Evolutionary conservation across 2,329 filamentous ascomycete species (phyloP).

Genomic region (Colletotrichum paranaense): DNA sequence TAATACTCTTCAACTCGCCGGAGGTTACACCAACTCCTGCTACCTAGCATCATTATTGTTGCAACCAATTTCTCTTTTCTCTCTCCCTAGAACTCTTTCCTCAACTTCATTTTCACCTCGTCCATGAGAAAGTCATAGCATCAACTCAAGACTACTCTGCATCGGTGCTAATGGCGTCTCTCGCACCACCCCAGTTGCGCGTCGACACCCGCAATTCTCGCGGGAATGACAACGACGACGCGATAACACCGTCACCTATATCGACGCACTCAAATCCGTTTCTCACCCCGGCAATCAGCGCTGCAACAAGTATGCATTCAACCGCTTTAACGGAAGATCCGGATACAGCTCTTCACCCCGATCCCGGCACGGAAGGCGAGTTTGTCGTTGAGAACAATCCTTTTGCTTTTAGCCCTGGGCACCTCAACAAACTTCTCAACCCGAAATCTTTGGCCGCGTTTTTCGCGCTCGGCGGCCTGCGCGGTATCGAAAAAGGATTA

Average conservation of each 20-base stretch:
- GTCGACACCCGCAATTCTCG: conserved; percentile 30
- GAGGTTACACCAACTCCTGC: neutral
- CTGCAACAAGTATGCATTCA: conserved; percentile 35
- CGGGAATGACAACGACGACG: conserved; percentile 31
- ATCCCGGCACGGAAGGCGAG: conserved; percentile 77
- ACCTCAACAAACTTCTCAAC: conserved; percentile 79
- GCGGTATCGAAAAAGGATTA: conserved; percentile 76
- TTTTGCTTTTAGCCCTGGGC: conserved; percentile 80
- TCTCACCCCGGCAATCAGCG: conserved; percentile 39
- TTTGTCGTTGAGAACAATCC: conserved; percentile 80
- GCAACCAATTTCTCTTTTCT: neutral
- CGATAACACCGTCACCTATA: conserved; percentile 34
- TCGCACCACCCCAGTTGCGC: conserved; percentile 34
- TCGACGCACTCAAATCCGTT: conserved; percentile 41
- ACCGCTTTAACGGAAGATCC: conserved; percentile 37
- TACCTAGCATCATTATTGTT: neutral
- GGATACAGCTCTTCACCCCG: conserved; percentile 70
- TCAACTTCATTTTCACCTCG: neutral
- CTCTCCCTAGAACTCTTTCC: neutral
- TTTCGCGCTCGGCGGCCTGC: conserved; percentile 75
- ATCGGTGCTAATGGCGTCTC: conserved; percentile 35
- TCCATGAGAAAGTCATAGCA: conserved; percentile 9
- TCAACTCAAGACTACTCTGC: neutral
- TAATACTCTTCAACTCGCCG: conserved; percentile 19
- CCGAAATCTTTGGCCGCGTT: conserved; percentile 80